A percentile compares a stretch with the other conserved stretches of the same genome.
These are phyloP conservation scores for Extremus antarcticus DNA, from an alignment of 495 filamentous ascomycete species.

Conservation along the genomic window DNA sequence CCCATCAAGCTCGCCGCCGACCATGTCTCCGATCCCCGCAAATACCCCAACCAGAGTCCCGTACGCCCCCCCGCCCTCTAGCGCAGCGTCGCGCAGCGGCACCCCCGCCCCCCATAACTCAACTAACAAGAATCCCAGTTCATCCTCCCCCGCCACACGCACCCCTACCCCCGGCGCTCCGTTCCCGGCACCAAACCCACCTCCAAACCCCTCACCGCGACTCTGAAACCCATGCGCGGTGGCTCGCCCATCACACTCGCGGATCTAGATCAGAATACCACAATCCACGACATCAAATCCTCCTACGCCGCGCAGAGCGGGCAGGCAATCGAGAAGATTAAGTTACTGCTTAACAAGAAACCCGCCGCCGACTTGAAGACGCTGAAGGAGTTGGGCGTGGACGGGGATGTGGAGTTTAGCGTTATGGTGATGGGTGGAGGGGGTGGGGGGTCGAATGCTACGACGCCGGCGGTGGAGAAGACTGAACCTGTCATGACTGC, in stretches of 20 bases:
- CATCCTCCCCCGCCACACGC: conserved; percentile 40
- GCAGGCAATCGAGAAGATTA: conserved; percentile 55
- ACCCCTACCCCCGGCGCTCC: conserved; percentile 39
- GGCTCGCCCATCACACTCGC: conserved; percentile 50
- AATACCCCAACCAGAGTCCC: conserved; percentile 54
- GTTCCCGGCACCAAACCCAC: conserved; percentile 24
- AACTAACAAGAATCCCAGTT: conserved; percentile 28
- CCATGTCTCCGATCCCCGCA: conserved; percentile 73
- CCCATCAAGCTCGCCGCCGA: conserved; percentile 69
- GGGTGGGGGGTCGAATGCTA: conserved; percentile 19
- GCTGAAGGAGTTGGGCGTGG: conserved; percentile 43
- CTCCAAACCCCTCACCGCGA: conserved; percentile 19
- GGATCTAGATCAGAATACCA: conserved; percentile 51
- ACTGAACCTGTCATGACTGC: conserved; percentile 16
- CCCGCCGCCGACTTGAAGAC: conserved; percentile 61
- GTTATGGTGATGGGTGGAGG: conserved; percentile 78
- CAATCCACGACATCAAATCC: conserved; percentile 61
- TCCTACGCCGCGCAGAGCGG: conserved; percentile 41
- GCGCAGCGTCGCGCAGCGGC: neutral
- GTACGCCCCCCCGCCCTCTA: conserved; percentile 41
- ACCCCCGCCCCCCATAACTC: neutral
- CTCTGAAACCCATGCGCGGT: conserved; percentile 59
- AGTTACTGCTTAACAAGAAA: conserved; percentile 73
- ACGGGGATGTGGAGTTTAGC: conserved; percentile 51
- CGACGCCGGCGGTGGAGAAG: conserved; percentile 28